Evolutionary conservation across 2,329 filamentous ascomycete species (phyloP).

Genomic region (Hypoxylon rubiginosum): DNA sequence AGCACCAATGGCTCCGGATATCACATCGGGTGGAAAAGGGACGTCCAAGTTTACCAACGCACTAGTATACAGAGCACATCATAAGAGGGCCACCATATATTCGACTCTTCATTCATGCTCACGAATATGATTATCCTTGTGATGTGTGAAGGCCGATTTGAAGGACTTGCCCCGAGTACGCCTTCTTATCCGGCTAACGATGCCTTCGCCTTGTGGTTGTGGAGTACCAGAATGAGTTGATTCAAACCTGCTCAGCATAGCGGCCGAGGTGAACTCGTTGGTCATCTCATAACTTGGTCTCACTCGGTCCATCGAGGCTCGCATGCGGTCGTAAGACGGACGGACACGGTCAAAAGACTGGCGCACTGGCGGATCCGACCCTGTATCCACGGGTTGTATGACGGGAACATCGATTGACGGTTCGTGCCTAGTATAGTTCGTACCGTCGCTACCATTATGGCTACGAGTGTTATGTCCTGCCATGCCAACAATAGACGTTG

Average conservation of each 20-base stretch:
- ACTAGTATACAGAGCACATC: slow-evolving; percentile 29
- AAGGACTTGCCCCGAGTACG: slow-evolving; percentile 54
- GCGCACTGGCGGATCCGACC: slow-evolving; percentile 52
- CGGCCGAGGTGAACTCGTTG: slow-evolving; percentile 91
- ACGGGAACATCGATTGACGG: slow-evolving; percentile 68
- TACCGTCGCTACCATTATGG: slow-evolving; percentile 94
- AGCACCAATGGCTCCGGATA: slow-evolving; percentile 41
- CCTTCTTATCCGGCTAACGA: slow-evolving; percentile 51
- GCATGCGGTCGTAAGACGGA: slow-evolving; percentile 89
- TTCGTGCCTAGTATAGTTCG: slow-evolving; percentile 82
- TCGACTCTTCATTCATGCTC: slow-evolving; percentile 48
- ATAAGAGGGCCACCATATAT: slow-evolving; percentile 1
- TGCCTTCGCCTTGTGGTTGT: slow-evolving; percentile 42
- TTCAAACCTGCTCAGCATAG: slow-evolving; percentile 86
- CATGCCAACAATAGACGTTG: slow-evolving; percentile 66
- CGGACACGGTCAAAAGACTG: slow-evolving; percentile 77
- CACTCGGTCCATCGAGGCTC: slow-evolving; percentile 87
- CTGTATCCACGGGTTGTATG: slow-evolving; percentile 45
- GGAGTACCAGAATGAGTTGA: slow-evolving; percentile 68
- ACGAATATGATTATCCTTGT: slow-evolving; percentile 49
- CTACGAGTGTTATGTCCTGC: slow-evolving; percentile 80
- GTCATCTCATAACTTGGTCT: slow-evolving; percentile 88
- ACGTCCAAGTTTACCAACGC: slow-evolving; percentile 20
- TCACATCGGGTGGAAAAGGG: slow-evolving; percentile 43
- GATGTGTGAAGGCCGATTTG: slow-evolving; percentile 51